phyloP scores from a whole-genome alignment of 352 stramenopile genomes.

The Pythium phragmitis region DNA sequence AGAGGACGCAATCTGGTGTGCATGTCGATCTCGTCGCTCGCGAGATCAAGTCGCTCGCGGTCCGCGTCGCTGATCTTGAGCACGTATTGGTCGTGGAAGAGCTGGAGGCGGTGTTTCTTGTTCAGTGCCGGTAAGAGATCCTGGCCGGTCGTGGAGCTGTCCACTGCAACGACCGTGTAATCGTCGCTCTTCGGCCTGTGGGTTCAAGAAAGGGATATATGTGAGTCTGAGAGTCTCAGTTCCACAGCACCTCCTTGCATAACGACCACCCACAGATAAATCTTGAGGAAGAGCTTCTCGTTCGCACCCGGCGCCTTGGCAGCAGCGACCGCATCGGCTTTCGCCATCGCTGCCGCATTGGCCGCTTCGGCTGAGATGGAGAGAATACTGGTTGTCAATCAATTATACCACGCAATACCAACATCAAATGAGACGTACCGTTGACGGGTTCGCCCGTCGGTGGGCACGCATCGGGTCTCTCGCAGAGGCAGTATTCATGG shows the following conservation, averaged over 20 bases:
- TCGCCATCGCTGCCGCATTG: slow-evolving; percentile 20
- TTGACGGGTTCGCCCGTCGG: slow-evolving; percentile 52
- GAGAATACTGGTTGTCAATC: neutral
- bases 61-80: slow-evolving; percentile 88
- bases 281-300: slow-evolving; percentile 87
- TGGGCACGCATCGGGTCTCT: slow-evolving; percentile 80
- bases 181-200: slow-evolving; percentile 85
- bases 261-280: slow-evolving; percentile 65
- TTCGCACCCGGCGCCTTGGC: slow-evolving; percentile 48
- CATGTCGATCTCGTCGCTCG: slow-evolving; percentile 86
- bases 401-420: neutral
- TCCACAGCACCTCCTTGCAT: neutral
- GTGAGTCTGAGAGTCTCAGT: neutral
- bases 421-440: neutral
- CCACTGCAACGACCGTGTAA: slow-evolving; percentile 87
- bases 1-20: slow-evolving; percentile 82
- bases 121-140: slow-evolving; percentile 84
- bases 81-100: slow-evolving; percentile 87
- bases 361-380: slow-evolving; percentile 16
- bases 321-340: slow-evolving; percentile 32
- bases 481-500: slow-evolving; percentile 87
- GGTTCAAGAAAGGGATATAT: neutral
- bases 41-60: slow-evolving; percentile 73
- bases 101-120: slow-evolving; percentile 83
- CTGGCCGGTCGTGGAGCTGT: slow-evolving; percentile 73